These are phyloP conservation scores for Phylloporus arenicola DNA, from an alignment of 768 basidiomycete genomes.

Conservation along the genomic window DNA sequence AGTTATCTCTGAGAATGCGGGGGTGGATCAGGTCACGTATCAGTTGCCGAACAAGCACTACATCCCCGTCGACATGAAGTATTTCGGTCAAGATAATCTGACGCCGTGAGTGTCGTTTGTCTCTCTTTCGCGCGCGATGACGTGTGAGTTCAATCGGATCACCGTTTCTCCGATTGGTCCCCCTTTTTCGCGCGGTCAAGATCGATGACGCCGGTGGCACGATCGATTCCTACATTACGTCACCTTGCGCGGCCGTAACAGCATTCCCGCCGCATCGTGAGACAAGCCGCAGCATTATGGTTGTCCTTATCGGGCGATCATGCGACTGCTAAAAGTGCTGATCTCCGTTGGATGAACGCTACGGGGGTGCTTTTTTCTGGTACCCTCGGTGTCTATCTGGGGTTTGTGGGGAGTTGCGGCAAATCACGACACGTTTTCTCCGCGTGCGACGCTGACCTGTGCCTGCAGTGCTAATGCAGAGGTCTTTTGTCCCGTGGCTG, in stretches of 20 bases:
- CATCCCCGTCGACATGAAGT: slow-evolving; percentile 79
- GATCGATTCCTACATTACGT: slow-evolving; percentile 18
- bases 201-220: slow-evolving; percentile 29
- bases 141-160: slow-evolving; percentile 13
- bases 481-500: slow-evolving; percentile 80
- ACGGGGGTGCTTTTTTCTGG: slow-evolving; percentile 7
- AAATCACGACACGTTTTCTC: slow-evolving; percentile 6
- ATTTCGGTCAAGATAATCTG: slow-evolving; percentile 64
- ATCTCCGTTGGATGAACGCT: slow-evolving; percentile 7
- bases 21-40: slow-evolving; percentile 61
- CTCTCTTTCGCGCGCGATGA: slow-evolving; percentile 9
- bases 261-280: slow-evolving; percentile 13
- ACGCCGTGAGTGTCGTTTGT: slow-evolving; percentile 47
- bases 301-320: background rate
- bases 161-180: slow-evolving; percentile 10
- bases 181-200: slow-evolving; percentile 13
- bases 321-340: background rate
- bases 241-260: slow-evolving; percentile 5
- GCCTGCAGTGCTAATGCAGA: slow-evolving; percentile 62
- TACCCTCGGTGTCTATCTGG: background rate
- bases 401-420: slow-evolving; percentile 4
- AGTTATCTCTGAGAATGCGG: slow-evolving; percentile 60
- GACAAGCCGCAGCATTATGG: slow-evolving; percentile 2
- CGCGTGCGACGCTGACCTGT: slow-evolving; percentile 14
- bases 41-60: slow-evolving; percentile 92